A percentile compares a stretch with the other conserved stretches of the same genome.
Evolutionary conservation across 495 filamentous ascomycete genomes (phyloP).

Genomic region (Trichoderma asperelloides): DNA sequence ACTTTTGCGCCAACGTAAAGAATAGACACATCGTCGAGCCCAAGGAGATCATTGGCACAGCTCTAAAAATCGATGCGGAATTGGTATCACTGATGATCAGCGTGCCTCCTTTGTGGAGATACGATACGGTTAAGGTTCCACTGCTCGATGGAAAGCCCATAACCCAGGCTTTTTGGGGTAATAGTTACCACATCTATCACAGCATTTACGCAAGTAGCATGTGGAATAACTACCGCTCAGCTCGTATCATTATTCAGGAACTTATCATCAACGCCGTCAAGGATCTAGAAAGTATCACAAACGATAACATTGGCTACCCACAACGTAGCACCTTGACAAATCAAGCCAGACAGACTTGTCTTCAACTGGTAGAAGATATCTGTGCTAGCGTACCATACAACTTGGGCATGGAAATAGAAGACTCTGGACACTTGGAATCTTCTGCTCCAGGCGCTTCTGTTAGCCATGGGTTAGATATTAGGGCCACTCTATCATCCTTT

Average conservation of each 20-base stretch:
- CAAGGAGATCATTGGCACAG: neutral
- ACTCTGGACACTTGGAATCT: neutral
- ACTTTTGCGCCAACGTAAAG: neutral
- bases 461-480: neutral
- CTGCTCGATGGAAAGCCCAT: neutral
- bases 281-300: neutral
- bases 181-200: neutral
- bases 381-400: neutral
- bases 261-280: neutral
- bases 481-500: neutral
- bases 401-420: neutral
- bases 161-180: neutral
- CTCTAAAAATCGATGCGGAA: neutral
- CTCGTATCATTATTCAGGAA: neutral
- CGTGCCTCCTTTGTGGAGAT: neutral
- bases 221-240: neutral
- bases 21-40: neutral
- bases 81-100: neutral
- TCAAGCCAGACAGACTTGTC: neutral
- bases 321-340: neutral
- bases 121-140: neutral
- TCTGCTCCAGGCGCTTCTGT: neutral
- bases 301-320: neutral
- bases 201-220: neutral
- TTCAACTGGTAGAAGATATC: neutral